Evolutionary conservation across 2,329 filamentous ascomycete species (phyloP), one percentile per base, ranked within the genome.

Genomic region (Alternaria conjuncta): DNA sequence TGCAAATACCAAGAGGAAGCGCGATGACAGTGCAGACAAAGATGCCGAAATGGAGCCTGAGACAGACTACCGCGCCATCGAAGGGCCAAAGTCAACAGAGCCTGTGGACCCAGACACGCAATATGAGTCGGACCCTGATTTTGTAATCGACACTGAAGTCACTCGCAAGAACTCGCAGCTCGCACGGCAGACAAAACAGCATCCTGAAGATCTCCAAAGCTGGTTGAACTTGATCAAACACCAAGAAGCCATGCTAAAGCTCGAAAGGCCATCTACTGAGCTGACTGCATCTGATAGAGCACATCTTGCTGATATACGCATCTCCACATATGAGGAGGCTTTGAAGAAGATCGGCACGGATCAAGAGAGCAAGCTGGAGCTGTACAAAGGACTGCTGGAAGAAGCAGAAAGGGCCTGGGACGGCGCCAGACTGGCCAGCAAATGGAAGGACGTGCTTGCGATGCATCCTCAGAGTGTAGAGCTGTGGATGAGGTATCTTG

Each of bases 191-290:
- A 88, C 93, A 32, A 89, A 90, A 59, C 83, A 90, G 1, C 78
- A 87, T 21, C 92, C 94, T 1, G 78, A 84, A 6, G 87, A 96
- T 72, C 83, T 92, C 20, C 82, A 89, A 45, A 85, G 88, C 18
- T 98, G 95, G 95, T 79, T 96, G 15, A 85, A 87, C 41, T 84
- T 97, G n/a, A 90, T 95, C 49, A 82, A 89, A 8, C 89, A 97
- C 64, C 95, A 98, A 80, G 89, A 93, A 65, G 78, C 80, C 3
- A 83, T 96, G 59, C 81, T 95, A 45, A 82, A 82, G 55, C 81
- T 84, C 23, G 83, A 84, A 25, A 80, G 84, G 21, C 80, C 64
- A 1, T 46, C 75, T 73, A 64, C 82, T 81, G 73, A 84, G 75
- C 28, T 81, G 23, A 89, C 88, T 0, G 82, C 83, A 26, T 87